Evolutionary conservation across 441 rosid genomes (phyloP).

Genomic region (Isatis lusitanica): DNA sequence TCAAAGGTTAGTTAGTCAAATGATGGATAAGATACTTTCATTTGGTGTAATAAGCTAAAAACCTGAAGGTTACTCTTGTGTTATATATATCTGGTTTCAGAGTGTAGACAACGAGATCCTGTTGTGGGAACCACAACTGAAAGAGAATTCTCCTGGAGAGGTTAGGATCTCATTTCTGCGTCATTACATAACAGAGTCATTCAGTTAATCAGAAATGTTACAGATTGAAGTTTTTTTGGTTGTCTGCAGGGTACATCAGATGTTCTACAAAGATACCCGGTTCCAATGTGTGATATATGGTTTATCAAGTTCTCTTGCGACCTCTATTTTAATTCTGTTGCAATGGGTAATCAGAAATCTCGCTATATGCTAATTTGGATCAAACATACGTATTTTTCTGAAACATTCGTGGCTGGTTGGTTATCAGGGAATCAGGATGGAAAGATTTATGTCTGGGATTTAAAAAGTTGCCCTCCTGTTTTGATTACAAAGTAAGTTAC

Average conservation of each 20-base stretch:
- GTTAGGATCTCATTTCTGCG: slow-evolving; percentile 41
- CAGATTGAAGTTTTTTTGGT: neutral
- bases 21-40: slow-evolving; percentile 6
- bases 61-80: neutral
- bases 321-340: slow-evolving; percentile 69
- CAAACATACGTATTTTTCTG: neutral
- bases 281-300: slow-evolving; percentile 96
- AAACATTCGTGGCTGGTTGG: neutral
- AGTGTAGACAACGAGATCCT: slow-evolving; percentile 95
- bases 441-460: slow-evolving; percentile 92
- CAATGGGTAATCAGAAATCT: slow-evolving; percentile 62
- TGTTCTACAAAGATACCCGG: slow-evolving; percentile 86
- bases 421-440: slow-evolving; percentile 91
- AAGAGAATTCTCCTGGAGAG: slow-evolving; percentile 98
- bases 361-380: neutral
- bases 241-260: slow-evolving; percentile 75
- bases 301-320: slow-evolving; percentile 96
- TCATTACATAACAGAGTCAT: neutral
- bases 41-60: slow-evolving; percentile 9
- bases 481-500: slow-evolving; percentile 67
- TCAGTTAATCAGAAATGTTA: neutral
- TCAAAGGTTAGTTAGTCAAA: slow-evolving; percentile 63
- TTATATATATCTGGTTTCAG: slow-evolving; percentile 43
- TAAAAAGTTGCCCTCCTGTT: slow-evolving; percentile 89
- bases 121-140: slow-evolving; percentile 94